Percentiles rank a stretch among this genome's conserved stretches.
phyloP scores from a whole-genome alignment of 371 early-diverging fungal species.

The Mucor saturninus region DNA sequence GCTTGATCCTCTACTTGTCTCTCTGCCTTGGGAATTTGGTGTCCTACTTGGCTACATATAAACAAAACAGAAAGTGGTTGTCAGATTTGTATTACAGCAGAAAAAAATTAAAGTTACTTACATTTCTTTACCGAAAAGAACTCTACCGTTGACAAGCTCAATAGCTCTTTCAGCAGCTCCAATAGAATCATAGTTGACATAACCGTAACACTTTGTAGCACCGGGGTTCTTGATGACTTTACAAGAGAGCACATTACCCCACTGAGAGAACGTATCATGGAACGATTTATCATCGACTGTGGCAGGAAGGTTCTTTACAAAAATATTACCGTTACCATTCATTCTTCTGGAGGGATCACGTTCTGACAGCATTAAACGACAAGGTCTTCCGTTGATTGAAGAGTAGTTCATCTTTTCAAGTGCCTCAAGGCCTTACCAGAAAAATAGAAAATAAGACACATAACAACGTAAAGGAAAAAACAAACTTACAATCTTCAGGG shows the following conservation, averaged over 20 bases:
- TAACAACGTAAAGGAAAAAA: background rate
- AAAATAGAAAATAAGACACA: conserved; percentile 9
- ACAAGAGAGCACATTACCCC: conserved; percentile 98
- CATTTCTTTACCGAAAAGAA: conserved; percentile 94
- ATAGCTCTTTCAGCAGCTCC: conserved; percentile 97
- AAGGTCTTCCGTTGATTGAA: conserved; percentile 86
- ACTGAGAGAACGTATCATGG: conserved; percentile 98
- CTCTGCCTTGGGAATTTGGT: conserved; percentile 90
- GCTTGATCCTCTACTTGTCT: conserved; percentile 86
- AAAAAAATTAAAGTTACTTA: conserved; percentile 17
- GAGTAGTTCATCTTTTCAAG: conserved; percentile 92
- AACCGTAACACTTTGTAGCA: conserved; percentile 93
- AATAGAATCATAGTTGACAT: conserved; percentile 96
- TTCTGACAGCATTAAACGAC: conserved; percentile 99
- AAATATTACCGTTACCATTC: conserved; percentile 93
- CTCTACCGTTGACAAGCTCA: conserved; percentile 93
- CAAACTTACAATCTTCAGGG: conserved; percentile 64
- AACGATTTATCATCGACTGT: conserved; percentile 94
- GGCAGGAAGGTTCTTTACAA: conserved; percentile 98
- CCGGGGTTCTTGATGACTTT: conserved; percentile 87
- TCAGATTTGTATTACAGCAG: background rate
- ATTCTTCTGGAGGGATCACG: conserved; percentile 91
- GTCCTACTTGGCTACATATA: conserved; percentile 66
- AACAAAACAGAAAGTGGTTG: background rate
- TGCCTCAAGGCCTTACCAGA: conserved; percentile 74